phyloP scores from a whole-genome alignment of 768 basidiomycete genomes.

The Podaxis rugospora region DNA sequence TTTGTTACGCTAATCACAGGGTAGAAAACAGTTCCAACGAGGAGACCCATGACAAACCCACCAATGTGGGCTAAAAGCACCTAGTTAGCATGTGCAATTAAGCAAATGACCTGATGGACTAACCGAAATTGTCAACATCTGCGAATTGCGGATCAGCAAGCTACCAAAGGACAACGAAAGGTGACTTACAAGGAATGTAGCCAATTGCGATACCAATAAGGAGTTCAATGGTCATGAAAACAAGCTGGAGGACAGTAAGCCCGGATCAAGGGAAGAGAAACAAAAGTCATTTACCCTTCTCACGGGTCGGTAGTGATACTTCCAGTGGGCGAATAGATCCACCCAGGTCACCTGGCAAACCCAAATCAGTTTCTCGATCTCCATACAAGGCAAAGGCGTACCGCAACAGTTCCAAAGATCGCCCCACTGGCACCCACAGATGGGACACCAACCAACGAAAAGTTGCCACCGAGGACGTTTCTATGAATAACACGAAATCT shows the following conservation, averaged over 20 bases:
- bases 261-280: background rate
- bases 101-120: slow-evolving; percentile 13
- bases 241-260: slow-evolving; percentile 43
- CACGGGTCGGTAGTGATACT: slow-evolving; percentile 77
- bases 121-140: slow-evolving; percentile 91
- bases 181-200: slow-evolving; percentile 67
- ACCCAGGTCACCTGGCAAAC: slow-evolving; percentile 66
- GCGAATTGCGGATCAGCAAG: slow-evolving; percentile 5
- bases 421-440: slow-evolving; percentile 93
- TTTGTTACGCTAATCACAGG: slow-evolving; percentile 83
- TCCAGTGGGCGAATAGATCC: slow-evolving; percentile 91
- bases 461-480: slow-evolving; percentile 90
- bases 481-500: slow-evolving; percentile 27
- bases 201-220: slow-evolving; percentile 81
- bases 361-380: background rate
- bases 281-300: slow-evolving; percentile 51
- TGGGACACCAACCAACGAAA: slow-evolving; percentile 82
- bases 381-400: slow-evolving; percentile 26
- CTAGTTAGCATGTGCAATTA: background rate
- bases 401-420: slow-evolving; percentile 83
- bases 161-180: background rate
- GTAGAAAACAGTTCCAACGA: slow-evolving; percentile 80
- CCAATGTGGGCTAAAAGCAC: slow-evolving; percentile 71
- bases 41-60: slow-evolving; percentile 79
- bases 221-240: slow-evolving; percentile 85